Percentiles rank a stretch among this genome's conserved stretches.
Conservation (phyloP, 1,139 yeast species). For the Hansenula sp. region DNA sequence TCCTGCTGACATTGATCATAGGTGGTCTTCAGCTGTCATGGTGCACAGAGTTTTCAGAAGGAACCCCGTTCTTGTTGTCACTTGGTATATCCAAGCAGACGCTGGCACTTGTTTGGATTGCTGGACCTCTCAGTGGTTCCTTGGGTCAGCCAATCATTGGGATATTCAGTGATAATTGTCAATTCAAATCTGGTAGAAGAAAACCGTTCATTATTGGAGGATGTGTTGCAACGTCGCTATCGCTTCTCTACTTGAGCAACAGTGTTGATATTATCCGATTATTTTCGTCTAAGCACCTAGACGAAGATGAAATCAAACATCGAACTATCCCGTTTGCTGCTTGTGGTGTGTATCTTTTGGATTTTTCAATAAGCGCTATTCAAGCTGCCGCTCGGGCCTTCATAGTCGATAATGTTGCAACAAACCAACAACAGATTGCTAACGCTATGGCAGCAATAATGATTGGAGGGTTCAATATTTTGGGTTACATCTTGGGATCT, state of each 20-base stretch:
- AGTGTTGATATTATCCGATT: slow-evolving; percentile 35
- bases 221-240: slow-evolving; percentile 38
- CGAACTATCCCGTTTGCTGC: slow-evolving; percentile 43
- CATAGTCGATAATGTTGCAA: slow-evolving; percentile 53
- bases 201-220: slow-evolving; percentile 55
- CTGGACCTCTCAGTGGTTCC: slow-evolving; percentile 59
- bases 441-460: slow-evolving; percentile 76
- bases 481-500: slow-evolving; percentile 49
- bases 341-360: slow-evolving; percentile 45
- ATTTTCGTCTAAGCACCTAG: slow-evolving; percentile 21
- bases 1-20: slow-evolving; percentile 40
- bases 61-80: slow-evolving; percentile 46
- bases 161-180: slow-evolving; percentile 46
- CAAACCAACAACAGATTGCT: slow-evolving; percentile 49
- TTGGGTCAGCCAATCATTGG: slow-evolving; percentile 61
- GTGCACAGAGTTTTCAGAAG: slow-evolving; percentile 53
- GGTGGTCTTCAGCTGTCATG: slow-evolving; percentile 53
- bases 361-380: slow-evolving; percentile 53
- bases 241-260: slow-evolving; percentile 44
- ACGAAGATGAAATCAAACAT: slow-evolving; percentile 18
- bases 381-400: slow-evolving; percentile 60
- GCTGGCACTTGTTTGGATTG: slow-evolving; percentile 56
- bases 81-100: slow-evolving; percentile 50
- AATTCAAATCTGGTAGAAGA: slow-evolving; percentile 43
- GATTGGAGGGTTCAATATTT: slow-evolving; percentile 54